These are phyloP conservation scores for Globisporangium viniferum DNA, from an alignment of 352 stramenopile genomes.

Conservation along the genomic window DNA sequence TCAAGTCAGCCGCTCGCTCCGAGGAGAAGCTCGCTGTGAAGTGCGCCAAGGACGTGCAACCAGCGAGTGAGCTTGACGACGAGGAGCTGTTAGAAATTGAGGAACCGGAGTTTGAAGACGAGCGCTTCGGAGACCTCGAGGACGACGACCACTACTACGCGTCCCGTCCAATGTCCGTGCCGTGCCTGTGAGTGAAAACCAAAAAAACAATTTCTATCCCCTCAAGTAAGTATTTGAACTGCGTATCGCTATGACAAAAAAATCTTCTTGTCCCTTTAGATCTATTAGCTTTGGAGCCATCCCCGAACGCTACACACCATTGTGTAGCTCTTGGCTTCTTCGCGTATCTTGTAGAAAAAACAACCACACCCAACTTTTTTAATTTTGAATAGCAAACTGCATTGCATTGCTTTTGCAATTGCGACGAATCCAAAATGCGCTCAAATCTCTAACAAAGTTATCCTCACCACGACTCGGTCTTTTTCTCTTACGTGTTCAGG, in stretches of 20 bases:
- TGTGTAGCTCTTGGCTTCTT: neutral
- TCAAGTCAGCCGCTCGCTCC: neutral
- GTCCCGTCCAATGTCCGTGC: constrained; percentile 16
- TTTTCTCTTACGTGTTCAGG: constrained; percentile 61
- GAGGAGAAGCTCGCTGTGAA: neutral
- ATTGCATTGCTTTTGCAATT: neutral
- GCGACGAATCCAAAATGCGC: neutral
- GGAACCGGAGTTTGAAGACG: constrained; percentile 14
- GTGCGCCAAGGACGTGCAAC: neutral
- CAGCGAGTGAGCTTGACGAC: constrained; percentile 5
- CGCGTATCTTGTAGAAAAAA: neutral
- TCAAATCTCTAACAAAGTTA: constrained; percentile 6
- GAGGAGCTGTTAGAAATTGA: constrained; percentile 4
- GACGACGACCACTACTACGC: constrained; percentile 21
- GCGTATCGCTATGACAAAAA: constrained; percentile 2
- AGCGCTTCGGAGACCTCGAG: constrained; percentile 13
- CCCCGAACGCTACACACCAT: neutral
- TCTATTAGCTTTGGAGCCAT: neutral
- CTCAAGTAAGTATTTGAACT: constrained; percentile 11
- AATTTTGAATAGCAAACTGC: constrained; percentile 1
- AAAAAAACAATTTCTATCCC: neutral
- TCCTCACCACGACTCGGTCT: neutral
- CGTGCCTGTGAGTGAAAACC: constrained; percentile 11
- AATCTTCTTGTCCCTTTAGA: neutral
- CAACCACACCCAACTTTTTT: neutral